Evolutionary conservation across 257 asterid species (phyloP), one percentile per base, ranked within the genome.

Genomic region (Solanum megistacrolobum): DNA sequence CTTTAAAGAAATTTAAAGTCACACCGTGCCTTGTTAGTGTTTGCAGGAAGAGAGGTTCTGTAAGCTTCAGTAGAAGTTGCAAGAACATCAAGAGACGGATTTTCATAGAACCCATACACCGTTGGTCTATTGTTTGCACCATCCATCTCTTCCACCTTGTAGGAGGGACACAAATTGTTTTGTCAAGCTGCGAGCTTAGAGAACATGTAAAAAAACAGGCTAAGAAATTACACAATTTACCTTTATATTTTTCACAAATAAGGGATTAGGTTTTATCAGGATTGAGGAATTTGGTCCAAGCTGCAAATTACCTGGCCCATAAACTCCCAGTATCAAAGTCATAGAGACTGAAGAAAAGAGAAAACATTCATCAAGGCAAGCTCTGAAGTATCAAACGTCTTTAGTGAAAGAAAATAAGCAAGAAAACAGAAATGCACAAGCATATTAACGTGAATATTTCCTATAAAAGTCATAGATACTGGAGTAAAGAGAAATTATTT

Each of bases 241-340:
- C 98, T 92, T 91, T 23, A 96, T 55, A 83, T 92, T 90, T 73
- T 93, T 92, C 88, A 96, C 98, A 34, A 96, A 91, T 16, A 91
- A 90, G 81, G 92, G 90, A 91, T 87, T 94, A 39, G 96, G 96
- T 35, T 92, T 93, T 66, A 96, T 90, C 93, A 96, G 85, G 78
- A 95, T 88, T 16, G 98, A 96, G 21, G 98, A 75, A 91, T 94
- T 91, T 55, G 99, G 98, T 89, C 98, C 96, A 75, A 96, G 95
- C 88, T 88, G 88, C 88, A 94, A n/a, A 60, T 84, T 90, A 84
- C 92, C 92, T 18, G 99, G 81, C 72, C 95, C 97, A 84, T 94
- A 94, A 87, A 95, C 86, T 84, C 96, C 98, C 87, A 92, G 87
- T 21, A 94, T 92, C 95, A 94, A 87, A 85, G 94, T 88, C 93